Evolutionary conservation across 805 yeast species (phyloP).

Genomic region (Kazachstania taianensis): DNA sequence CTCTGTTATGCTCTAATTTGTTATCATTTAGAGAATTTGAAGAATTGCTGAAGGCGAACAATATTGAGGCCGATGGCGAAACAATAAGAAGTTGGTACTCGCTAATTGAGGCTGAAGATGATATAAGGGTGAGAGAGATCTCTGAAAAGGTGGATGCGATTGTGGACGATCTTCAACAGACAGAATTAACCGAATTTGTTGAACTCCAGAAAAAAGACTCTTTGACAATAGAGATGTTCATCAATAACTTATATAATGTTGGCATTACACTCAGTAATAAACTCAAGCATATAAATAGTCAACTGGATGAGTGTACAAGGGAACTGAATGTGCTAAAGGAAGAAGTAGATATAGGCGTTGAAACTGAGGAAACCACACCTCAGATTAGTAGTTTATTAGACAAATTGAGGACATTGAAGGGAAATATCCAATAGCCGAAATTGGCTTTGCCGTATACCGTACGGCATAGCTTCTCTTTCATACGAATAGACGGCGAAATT

Average conservation of each 20-base stretch:
- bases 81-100: constrained; percentile 1
- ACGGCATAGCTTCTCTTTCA: too few species aligned
- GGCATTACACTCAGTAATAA: constrained; percentile 10
- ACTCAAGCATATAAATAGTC: constrained; percentile 6
- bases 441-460: too few species aligned
- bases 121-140: constrained; percentile 41
- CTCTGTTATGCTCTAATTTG: background rate
- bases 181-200: constrained; percentile 9
- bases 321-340: constrained; percentile 5
- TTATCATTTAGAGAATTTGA: constrained; percentile 1
- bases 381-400: too few species aligned
- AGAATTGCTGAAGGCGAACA: background rate
- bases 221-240: constrained; percentile 14
- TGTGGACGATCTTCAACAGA: constrained; percentile 22
- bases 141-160: constrained; percentile 60
- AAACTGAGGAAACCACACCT: too few species aligned
- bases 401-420: too few species aligned
- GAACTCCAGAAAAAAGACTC: constrained; percentile 9
- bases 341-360: too few species aligned
- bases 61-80: background rate
- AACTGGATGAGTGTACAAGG: constrained; percentile 4
- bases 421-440: too few species aligned
- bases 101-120: too few species aligned
- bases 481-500: too few species aligned
- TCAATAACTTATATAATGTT: constrained; percentile 12